Base-by-base conservation (phyloP, 306 rosid species). In the Quercus ilex region DNA sequence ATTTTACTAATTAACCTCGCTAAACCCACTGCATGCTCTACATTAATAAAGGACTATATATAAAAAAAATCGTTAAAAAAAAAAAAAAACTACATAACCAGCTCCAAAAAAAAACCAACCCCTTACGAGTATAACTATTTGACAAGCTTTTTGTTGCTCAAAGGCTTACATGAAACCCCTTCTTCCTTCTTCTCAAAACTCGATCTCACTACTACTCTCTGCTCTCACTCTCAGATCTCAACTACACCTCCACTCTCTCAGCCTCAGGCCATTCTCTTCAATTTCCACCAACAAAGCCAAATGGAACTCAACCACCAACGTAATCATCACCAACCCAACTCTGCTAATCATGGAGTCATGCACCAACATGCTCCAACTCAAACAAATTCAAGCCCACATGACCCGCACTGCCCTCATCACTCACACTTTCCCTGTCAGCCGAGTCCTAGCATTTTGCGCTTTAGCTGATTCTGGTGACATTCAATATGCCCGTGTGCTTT, bases 361-460 rank as follows among this genome's bases (percentile, higher is more conserved):
- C 85, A 78, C 94, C 59, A 81, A 78, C 69, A 91, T 92, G 97
- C 78, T 18, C 28, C 87, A 93, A 56, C 56, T 93, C 77, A 86
- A 64, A 86, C 94, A 93, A 81, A 91, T 93, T 71, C 97, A 93
- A 83, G 97, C 91, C 8, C 94, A 78, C 73, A 90, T 91, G 97
- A 93, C 90, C 21, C 62, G 73, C 51, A 84, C 84, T 1, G 97
- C 86, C 41, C 88, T 93, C 80, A 84, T 93, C 20, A n/a, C 80
- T 55, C 85, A 89, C 84, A 79, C 86, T 4, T 93, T 93, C 76
- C 97, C 97, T 0, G 82, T 82, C 13, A 93, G 98, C 85, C 83
- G 97, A 10, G 74, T 88, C 65, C 74, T 90, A 23, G 97, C 98
- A 7, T 93, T 93, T 83, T 91, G 94, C 23, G 98, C 97, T 25